Percentiles rank a stretch among this genome's conserved stretches.
Conservation (phyloP, 768 basidiomycete genomes). For the Lactarius trivialis region DNA sequence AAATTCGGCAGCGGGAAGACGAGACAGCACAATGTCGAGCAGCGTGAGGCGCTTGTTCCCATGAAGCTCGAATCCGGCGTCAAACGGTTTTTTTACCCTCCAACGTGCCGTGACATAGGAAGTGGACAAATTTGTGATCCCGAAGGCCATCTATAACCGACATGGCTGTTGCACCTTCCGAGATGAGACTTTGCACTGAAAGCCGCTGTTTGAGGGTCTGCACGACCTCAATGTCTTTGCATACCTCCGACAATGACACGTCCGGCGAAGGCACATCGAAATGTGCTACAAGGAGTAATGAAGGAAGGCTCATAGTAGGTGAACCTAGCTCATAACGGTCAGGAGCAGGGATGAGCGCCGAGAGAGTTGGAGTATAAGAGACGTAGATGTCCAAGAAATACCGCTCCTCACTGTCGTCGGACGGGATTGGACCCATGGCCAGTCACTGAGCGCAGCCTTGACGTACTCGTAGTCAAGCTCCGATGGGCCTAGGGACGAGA, state of each 20-base stretch:
- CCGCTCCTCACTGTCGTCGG: background rate
- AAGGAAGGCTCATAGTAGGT: no score
- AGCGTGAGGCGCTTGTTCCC: background rate
- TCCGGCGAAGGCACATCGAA: background rate
- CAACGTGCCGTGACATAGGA: slow-evolving; percentile 5
- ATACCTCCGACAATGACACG: background rate
- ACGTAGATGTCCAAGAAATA: slow-evolving; percentile 9
- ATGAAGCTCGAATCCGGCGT: background rate
- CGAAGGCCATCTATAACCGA: background rate
- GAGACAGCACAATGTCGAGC: background rate
- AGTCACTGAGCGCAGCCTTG: slow-evolving; percentile 25
- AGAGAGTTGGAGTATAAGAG: background rate
- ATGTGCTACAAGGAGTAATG: no score
- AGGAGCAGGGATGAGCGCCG: background rate
- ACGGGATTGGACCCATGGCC: background rate
- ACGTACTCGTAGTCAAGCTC: slow-evolving; percentile 83
- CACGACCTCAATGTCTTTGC: background rate
- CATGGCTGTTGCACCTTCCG: background rate
- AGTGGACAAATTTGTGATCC: background rate
- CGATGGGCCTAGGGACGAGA: slow-evolving; percentile 56
- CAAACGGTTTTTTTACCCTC: background rate
- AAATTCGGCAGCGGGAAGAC: no score
- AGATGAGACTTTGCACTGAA: background rate
- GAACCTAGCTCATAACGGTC: background rate
- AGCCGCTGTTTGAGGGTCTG: background rate